Conservation (phyloP, 176 grass and related monocot species). For the Eragrostis curvula region DNA sequence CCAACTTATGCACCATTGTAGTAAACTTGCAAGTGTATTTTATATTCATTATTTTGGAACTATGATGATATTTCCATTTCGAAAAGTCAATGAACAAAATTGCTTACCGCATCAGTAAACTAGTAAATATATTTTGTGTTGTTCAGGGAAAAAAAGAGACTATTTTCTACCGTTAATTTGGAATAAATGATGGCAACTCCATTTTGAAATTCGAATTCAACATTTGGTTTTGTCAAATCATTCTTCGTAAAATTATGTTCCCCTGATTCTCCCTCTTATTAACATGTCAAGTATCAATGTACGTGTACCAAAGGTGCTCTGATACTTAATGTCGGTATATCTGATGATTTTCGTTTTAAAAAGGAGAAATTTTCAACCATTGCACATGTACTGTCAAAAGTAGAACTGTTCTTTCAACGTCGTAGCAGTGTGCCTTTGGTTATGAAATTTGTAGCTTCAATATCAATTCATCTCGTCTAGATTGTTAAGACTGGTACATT, state of each 20-base stretch:
- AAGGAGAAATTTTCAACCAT: background rate
- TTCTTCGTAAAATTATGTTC: background rate
- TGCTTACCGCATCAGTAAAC: too few species aligned
- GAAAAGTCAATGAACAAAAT: too few species aligned
- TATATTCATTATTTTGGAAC: background rate
- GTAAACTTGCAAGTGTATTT: slow-evolving; percentile 24
- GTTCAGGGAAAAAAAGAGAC: too few species aligned
- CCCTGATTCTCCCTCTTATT: background rate
- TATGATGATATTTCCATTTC: slow-evolving; percentile 2
- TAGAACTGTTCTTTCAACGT: too few species aligned
- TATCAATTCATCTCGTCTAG: too few species aligned
- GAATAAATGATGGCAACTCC: background rate
- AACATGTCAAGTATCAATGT: background rate
- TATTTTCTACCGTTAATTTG: too few species aligned
- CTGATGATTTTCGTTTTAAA: slow-evolving; percentile 2
- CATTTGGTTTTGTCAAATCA: background rate
- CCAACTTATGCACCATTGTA: slow-evolving; percentile 1
- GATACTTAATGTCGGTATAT: background rate
- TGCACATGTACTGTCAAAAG: too few species aligned
- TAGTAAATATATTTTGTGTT: too few species aligned
- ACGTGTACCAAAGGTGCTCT: background rate
- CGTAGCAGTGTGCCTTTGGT: too few species aligned
- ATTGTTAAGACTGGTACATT: too few species aligned
- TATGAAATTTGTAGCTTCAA: too few species aligned
- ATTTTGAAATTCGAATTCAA: background rate